Evolutionary conservation across 2,329 filamentous ascomycete species (phyloP).

Genomic region (Pseudogymnoascus sp.): DNA sequence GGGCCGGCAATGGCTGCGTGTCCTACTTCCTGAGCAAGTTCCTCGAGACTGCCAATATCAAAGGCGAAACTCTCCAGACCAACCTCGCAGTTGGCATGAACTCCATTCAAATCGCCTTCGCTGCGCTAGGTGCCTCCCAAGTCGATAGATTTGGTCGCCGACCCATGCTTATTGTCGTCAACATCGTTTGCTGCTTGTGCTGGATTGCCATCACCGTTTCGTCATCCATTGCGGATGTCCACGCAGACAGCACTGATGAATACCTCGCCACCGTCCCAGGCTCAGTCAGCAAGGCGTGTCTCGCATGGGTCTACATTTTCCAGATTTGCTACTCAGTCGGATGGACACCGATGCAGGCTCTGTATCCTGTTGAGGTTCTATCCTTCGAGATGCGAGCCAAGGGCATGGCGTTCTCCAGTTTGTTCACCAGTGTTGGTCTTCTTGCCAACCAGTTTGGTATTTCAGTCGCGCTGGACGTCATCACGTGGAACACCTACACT

Average conservation of each 20-base stretch:
- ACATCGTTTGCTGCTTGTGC: constrained; percentile 40
- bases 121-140: constrained; percentile 48
- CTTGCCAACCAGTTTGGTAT: constrained; percentile 41
- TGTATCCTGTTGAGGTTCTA: constrained; percentile 49
- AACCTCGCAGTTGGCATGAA: constrained; percentile 46
- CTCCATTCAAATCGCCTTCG: constrained; percentile 47
- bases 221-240: constrained; percentile 21
- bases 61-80: constrained; percentile 35
- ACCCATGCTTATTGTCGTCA: constrained; percentile 44
- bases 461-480: constrained; percentile 41
- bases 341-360: constrained; percentile 37
- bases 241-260: background rate
- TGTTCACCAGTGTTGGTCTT: constrained; percentile 37
- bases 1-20: constrained; percentile 10
- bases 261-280: constrained; percentile 13
- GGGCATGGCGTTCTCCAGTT: constrained; percentile 45
- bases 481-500: constrained; percentile 49
- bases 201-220: constrained; percentile 47
- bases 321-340: constrained; percentile 45
- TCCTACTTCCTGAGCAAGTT: constrained; percentile 27
- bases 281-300: constrained; percentile 35
- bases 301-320: constrained; percentile 50
- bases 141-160: constrained; percentile 53
- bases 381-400: constrained; percentile 49
- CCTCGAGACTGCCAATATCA: constrained; percentile 41